A percentile compares a stretch with the other conserved stretches of the same genome.
Conservation (phyloP, 305 asterid species). For the Ajuga reptans region DNA sequence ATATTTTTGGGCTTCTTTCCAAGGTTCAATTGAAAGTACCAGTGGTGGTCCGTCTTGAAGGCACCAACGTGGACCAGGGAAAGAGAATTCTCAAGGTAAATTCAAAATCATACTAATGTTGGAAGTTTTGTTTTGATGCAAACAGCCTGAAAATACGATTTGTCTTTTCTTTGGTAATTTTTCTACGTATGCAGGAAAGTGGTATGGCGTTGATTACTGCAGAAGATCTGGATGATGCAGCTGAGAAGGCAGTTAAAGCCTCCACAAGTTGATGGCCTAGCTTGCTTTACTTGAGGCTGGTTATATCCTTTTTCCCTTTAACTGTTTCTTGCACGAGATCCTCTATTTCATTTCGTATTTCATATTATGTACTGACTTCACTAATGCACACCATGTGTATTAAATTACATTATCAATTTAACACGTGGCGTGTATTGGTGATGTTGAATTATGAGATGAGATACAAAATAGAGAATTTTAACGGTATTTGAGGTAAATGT, state of each 20-base stretch:
- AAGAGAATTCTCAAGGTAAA: constrained; percentile 92
- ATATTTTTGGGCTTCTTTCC: constrained; percentile 14
- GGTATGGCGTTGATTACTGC: constrained; percentile 90
- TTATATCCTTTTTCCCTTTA: too few relatives aligned
- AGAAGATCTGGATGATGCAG: constrained; percentile 95
- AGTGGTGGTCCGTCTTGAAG: constrained; percentile 94
- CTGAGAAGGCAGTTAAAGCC: constrained; percentile 94
- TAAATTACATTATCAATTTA: too few relatives aligned
- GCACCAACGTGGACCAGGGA: constrained; percentile 96
- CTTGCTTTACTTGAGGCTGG: too few relatives aligned
- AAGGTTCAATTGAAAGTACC: constrained; percentile 95
- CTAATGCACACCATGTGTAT: too few relatives aligned
- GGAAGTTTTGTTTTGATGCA: not conserved
- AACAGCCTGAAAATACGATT: not conserved
- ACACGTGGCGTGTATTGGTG: too few relatives aligned
- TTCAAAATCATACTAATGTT: not conserved
- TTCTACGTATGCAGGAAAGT: constrained; percentile 54
- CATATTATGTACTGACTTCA: too few relatives aligned
- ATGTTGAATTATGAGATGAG: too few relatives aligned
- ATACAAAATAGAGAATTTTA: too few relatives aligned
- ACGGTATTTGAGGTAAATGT: too few relatives aligned
- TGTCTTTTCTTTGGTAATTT: not conserved
- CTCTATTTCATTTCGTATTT: too few relatives aligned
- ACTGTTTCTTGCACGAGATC: too few relatives aligned
- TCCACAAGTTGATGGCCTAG: constrained; percentile 24